Conservation (phyloP, 768 basidiomycete genomes). For the Phlebiopsis flavidoalba region DNA sequence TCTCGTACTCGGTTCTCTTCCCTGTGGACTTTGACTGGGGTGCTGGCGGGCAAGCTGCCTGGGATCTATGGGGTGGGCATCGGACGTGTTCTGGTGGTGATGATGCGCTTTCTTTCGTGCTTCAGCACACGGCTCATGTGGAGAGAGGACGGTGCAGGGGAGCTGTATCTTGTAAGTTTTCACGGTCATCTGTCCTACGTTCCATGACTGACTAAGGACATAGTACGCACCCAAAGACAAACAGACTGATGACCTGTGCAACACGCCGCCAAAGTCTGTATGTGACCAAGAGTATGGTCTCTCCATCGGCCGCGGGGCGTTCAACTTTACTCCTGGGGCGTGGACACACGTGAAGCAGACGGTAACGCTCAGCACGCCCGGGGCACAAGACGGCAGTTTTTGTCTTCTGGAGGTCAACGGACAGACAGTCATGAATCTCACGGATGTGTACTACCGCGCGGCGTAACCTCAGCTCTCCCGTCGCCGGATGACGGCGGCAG, state of each 20-base stretch:
- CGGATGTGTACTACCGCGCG: slow-evolving; percentile 65
- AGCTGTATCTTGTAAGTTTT: slow-evolving; percentile 63
- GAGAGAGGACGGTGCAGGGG: slow-evolving; percentile 61
- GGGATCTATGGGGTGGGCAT: slow-evolving; percentile 68
- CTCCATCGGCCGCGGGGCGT: slow-evolving; percentile 71
- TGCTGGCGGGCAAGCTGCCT: slow-evolving; percentile 75
- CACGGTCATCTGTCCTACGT: background rate
- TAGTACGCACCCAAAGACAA: slow-evolving; percentile 75
- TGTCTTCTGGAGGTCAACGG: slow-evolving; percentile 66
- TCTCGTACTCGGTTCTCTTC: slow-evolving; percentile 75
- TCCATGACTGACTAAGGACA: too few species aligned
- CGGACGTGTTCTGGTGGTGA: slow-evolving; percentile 68
- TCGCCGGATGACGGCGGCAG: background rate
- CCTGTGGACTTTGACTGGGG: slow-evolving; percentile 73
- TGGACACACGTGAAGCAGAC: slow-evolving; percentile 77
- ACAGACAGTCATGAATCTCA: slow-evolving; percentile 40
- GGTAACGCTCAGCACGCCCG: slow-evolving; percentile 70
- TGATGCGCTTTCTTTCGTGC: slow-evolving; percentile 57
- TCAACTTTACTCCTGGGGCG: slow-evolving; percentile 50
- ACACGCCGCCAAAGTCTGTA: slow-evolving; percentile 47
- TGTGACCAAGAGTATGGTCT: slow-evolving; percentile 68
- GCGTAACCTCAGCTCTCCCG: slow-evolving; percentile 18
- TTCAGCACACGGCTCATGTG: slow-evolving; percentile 89
- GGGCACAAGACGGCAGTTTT: slow-evolving; percentile 62
- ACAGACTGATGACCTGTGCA: slow-evolving; percentile 57